Base-by-base conservation (phyloP, 331 rosid species). In the Acacia concinna region DNA sequence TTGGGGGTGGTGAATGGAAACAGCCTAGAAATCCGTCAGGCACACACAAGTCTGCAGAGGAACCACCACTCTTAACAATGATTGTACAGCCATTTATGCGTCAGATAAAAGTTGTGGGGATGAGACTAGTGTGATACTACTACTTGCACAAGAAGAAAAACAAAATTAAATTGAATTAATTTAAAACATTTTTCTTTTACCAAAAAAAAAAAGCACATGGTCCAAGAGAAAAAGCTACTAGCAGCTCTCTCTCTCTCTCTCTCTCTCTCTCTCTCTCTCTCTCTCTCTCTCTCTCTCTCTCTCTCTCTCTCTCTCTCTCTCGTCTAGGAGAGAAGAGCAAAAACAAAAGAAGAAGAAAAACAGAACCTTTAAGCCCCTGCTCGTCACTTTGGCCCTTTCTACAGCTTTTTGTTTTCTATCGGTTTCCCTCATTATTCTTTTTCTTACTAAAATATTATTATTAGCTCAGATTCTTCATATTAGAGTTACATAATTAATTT, bases 41-140 rank as follows among this genome's bases (percentile, higher is more conserved):
- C 73, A 41, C 37, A 13, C 35, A 40, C 73, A 40, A 80, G 75
- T 83, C 60, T 79, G 43, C 69, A 44, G 68, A 70, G 86, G 72
- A 81, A 78, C 76, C 85, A 73, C 82, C 81, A 75, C 81, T 79
- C 81, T 79, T 84, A 67, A 72, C 79, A 81, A 87, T 86, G 73
- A 83, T 86, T 78, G 87, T 84, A 86, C 85, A 77, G n/a, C 87
- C 78, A 67, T 65, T 73, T 77, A 77, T 38, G 77, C 77, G 83
- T 83, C 87, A 85, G 89, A 70, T 59, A 74, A 87, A 85, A 85
- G 81, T 78, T 78, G 79, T 7, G 59, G 23, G 21, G 9, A n/a
- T 57, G 43, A 84, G 69, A 76, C 10, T 9, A n/a, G 62, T n/a
- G 60, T 31, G 71, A 70, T 54, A n/a, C 43, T 32, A 62, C 49